phyloP scores from a whole-genome alignment of 345 rosid species.

The Gossypium sturtianum region DNA sequence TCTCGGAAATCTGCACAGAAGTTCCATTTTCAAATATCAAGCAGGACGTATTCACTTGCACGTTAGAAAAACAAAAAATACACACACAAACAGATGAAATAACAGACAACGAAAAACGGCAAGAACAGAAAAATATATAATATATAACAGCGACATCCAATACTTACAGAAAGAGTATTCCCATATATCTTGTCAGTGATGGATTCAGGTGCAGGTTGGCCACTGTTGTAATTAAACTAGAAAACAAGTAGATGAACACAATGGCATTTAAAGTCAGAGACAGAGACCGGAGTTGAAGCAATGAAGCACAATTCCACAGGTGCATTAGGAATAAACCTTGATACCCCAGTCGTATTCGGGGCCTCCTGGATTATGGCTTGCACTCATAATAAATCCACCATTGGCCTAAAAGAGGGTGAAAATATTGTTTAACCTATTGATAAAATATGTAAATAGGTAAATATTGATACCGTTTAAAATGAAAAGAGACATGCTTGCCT shows the following conservation, averaged over 20 bases:
- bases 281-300: not conserved
- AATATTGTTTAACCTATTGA: not conserved
- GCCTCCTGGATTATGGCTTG: conserved; percentile 97
- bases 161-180: conserved; percentile 89
- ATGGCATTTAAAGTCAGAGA: conserved; percentile 11
- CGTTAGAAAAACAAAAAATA: not conserved
- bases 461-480: not conserved
- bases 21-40: conserved; percentile 10
- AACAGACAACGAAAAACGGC: not conserved
- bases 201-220: conserved; percentile 91
- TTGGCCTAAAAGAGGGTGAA: conserved; percentile 46
- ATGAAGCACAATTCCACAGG: not conserved
- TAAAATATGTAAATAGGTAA: not conserved
- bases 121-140: not conserved
- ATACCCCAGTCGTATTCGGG: conserved; percentile 96
- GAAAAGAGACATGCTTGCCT: conserved; percentile 37
- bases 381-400: conserved; percentile 97
- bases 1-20: conserved; percentile 68
- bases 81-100: not conserved
- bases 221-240: conserved; percentile 91
- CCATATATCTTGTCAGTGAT: conserved; percentile 95
- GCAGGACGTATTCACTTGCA: not conserved
- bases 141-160: not conserved
- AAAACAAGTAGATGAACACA: conserved; percentile 12
- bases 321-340: conserved; percentile 48